phyloP scores from a whole-genome alignment of 2,329 filamentous ascomycete species.

The Penicillium sp. region DNA sequence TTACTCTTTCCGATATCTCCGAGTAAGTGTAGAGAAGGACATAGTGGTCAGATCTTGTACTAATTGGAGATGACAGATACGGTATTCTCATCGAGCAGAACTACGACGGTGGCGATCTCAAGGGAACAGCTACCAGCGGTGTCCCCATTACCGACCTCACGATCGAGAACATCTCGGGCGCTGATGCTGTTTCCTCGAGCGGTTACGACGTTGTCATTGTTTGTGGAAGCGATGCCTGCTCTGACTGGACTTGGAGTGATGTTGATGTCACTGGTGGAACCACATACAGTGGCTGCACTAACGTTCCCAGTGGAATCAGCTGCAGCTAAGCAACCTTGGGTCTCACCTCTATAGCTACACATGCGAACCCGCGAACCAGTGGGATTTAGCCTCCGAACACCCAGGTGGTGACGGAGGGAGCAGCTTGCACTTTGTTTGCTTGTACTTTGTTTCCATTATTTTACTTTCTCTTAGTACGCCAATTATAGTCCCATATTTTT shows the following conservation, averaged over 20 bases:
- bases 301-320: conserved; percentile 38
- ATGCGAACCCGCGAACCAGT: too few species aligned
- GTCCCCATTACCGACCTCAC: conserved; percentile 41
- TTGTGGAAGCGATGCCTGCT: conserved; percentile 54
- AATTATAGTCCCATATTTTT: too few species aligned
- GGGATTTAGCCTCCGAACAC: too few species aligned
- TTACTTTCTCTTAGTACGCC: too few species aligned
- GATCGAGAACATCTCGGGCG: conserved; percentile 36
- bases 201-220: conserved; percentile 52
- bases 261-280: conserved; percentile 55
- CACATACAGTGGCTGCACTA: conserved; percentile 42
- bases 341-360: background rate
- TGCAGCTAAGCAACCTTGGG: conserved; percentile 19
- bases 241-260: conserved; percentile 49
- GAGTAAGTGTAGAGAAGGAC: conserved; percentile 20
- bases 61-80: conserved; percentile 34
- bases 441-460: background rate
- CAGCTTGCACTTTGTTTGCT: background rate
- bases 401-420: background rate
- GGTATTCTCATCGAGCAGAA: conserved; percentile 56
- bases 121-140: conserved; percentile 38
- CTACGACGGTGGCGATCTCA: conserved; percentile 50
- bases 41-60: background rate
- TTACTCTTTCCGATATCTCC: conserved; percentile 52
- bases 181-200: conserved; percentile 32